Evolutionary conservation across 225 moss, liverwort and hornwort species (phyloP).

Genomic region (Bryoerythrophyllum caledonicum): DNA sequence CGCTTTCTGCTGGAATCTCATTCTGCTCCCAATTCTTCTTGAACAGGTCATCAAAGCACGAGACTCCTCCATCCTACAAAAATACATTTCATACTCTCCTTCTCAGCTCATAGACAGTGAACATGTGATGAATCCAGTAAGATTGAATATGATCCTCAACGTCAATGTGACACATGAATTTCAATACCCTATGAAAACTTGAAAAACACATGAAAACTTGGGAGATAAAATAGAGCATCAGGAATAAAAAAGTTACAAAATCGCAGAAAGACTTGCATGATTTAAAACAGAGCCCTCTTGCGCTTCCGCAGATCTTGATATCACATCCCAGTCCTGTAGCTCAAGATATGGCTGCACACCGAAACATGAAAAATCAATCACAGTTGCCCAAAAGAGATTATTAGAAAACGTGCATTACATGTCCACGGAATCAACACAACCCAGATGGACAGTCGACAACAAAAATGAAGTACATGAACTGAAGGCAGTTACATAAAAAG

Average conservation of each 20-base stretch:
- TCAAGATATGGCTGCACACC: constrained; percentile 69
- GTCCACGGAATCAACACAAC: neutral
- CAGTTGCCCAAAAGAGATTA: neutral
- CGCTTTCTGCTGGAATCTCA: constrained; percentile 44
- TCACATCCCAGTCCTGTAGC: constrained; percentile 48
- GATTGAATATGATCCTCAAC: constrained; percentile 4
- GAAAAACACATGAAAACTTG: too few relatives aligned
- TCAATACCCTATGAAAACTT: neutral
- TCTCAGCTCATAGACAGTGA: constrained; percentile 22
- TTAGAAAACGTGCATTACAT: neutral
- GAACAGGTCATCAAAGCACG: constrained; percentile 71
- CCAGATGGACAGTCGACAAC: constrained; percentile 4
- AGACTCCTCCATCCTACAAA: constrained; percentile 62
- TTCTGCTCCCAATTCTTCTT: constrained; percentile 66
- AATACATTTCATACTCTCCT: neutral
- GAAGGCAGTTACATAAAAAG: neutral
- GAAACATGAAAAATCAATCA: neutral
- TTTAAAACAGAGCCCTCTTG: constrained; percentile 55
- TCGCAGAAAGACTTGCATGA: constrained; percentile 36
- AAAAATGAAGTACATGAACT: neutral
- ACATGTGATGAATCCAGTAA: constrained; percentile 8
- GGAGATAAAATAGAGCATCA: constrained; percentile 11
- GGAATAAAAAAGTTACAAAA: constrained; percentile 22
- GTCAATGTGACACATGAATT: constrained; percentile 9
- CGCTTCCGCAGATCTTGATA: constrained; percentile 44